Base-by-base conservation (phyloP, 2,329 filamentous ascomycete species). In the Xylaria hypoxylon region DNA sequence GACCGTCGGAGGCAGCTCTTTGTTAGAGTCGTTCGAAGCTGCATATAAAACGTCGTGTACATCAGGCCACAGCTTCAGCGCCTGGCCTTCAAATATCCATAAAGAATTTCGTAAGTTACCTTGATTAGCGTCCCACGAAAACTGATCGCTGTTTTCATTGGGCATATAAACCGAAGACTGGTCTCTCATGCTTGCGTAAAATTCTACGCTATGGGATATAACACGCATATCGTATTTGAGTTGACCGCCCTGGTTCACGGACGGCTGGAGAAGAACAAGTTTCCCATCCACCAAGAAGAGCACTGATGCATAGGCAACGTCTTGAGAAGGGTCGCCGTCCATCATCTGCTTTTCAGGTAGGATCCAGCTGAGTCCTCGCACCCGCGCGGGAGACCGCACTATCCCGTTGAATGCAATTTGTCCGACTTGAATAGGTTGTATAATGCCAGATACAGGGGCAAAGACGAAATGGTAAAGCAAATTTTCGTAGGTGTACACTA, bases 161-260 rank as follows among this genome's bases (percentile, higher is more conserved):
- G 70, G 64, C 31, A 75, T 71, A 38, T 75, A 77, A 61, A 82
- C 77, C 42, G 82, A 79, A 6, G 88, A 89, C 74, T 96, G 92
- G 75, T 99, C 96, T 70, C 94, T 90, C 89, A 96, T 96, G 73
- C 96, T 89, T 60, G 91, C 90, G 77, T 97, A 97, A 74, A 96
- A 98, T 78, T 99, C 96, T 45, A 98, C 94, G 74, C 97, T 96
- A 74, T 97, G 93, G 13, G 94, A 94, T 76, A 99, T 91, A 65
- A 98, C 91, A 10, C 94, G 91, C 96, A 99, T 99, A 76, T 98
- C 95, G 76, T 99, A 99, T 81, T 97, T 98, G 58, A 97, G 85
- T 72, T 94, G 91, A 5, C 92, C 92, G 48, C 91, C 88, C 55
- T 92, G 92, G 58, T 92, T 94, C 5, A 93, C 84, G 0, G 93